Evolutionary conservation across 2,329 filamentous ascomycete genomes (phyloP), one percentile per base, ranked within the genome.

Genomic region (Cladophialophora carrionii): DNA sequence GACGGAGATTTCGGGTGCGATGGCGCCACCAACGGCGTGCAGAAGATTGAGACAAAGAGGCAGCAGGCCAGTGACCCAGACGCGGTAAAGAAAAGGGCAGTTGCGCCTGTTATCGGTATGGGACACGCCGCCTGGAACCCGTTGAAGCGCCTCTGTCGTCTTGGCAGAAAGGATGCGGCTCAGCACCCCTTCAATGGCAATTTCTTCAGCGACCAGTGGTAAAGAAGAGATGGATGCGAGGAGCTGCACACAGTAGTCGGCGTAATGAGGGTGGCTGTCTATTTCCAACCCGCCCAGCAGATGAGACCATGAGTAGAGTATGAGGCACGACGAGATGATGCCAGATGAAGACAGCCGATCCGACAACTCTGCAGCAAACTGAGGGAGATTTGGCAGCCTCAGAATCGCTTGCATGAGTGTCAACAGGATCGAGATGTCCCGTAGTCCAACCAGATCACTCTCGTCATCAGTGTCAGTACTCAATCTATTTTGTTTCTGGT

Each of bases 231-330:
- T 84, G 71, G 96, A 91, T 24, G 96, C 86, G 14, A 99, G 83
- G 77, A 98, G 96, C 29, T 93, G 84, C 48, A 96, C 84, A 72
- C 90, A 91, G n/a, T 97, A 85, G 74, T 97, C 93, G 69, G 93
- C 95, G 76, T 97, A 98, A 32, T 98, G 82, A 0, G 95, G 94
- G 20, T 69, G 63, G 24, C 66, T 57, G 74, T 98, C 94, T 31
- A 88, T 87, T 63, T 89, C 85, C 41, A 64, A 55, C 14, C 89
- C 84, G 0, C 89, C 85, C 26, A 98, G 83, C 70, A 89, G 87
- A 76, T 98, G 92, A 3, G 94, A 87, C 95, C 95, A 99, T 0
- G 92, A 96, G 78, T 94, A 98, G 4, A 99, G 84, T 37, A 90
- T 92, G 5, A 89, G 88, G 0, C 92, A 93, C 66, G 92, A 90